Evolutionary conservation across 768 basidiomycete species (phyloP).

Genomic region (Boletus reticulatus): DNA sequence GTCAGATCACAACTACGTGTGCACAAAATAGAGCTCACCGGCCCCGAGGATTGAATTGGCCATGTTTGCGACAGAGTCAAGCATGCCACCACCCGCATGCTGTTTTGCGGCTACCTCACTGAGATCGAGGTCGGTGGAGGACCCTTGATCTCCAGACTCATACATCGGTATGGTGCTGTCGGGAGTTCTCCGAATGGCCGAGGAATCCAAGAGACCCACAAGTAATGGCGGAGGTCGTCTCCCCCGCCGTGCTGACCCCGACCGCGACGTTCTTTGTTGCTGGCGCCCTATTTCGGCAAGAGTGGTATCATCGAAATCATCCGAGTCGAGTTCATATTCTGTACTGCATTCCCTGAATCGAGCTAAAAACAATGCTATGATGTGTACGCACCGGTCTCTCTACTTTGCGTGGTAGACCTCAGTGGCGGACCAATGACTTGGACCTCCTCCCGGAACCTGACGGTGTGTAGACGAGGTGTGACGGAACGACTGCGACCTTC

Average conservation of each 20-base stretch:
- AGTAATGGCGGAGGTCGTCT: slow-evolving; percentile 74
- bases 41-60: slow-evolving; percentile 95
- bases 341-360: slow-evolving; percentile 8
- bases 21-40: slow-evolving; percentile 44
- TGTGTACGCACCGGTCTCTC: slow-evolving; percentile 72
- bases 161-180: slow-evolving; percentile 55
- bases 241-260: slow-evolving; percentile 36
- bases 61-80: slow-evolving; percentile 90
- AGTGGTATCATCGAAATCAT: slow-evolving; percentile 66
- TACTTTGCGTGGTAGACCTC: slow-evolving; percentile 70
- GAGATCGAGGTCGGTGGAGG: slow-evolving; percentile 44
- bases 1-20: slow-evolving; percentile 14
- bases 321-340: slow-evolving; percentile 86
- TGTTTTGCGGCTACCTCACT: slow-evolving; percentile 69
- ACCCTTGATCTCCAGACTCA: slow-evolving; percentile 32
- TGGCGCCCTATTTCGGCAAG: slow-evolving; percentile 31
- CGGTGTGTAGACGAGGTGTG: slow-evolving; percentile 41
- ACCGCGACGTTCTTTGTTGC: slow-evolving; percentile 20
- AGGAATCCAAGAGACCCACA: slow-evolving; percentile 71
- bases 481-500: slow-evolving; percentile 35
- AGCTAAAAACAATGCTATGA: not conserved
- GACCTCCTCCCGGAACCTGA: slow-evolving; percentile 68
- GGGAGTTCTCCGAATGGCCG: slow-evolving; percentile 50
- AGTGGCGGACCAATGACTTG: slow-evolving; percentile 67
- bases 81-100: slow-evolving; percentile 66